Evolutionary conservation across 2,329 filamentous ascomycete genomes (phyloP).

Genomic region (Penicillium sp.): DNA sequence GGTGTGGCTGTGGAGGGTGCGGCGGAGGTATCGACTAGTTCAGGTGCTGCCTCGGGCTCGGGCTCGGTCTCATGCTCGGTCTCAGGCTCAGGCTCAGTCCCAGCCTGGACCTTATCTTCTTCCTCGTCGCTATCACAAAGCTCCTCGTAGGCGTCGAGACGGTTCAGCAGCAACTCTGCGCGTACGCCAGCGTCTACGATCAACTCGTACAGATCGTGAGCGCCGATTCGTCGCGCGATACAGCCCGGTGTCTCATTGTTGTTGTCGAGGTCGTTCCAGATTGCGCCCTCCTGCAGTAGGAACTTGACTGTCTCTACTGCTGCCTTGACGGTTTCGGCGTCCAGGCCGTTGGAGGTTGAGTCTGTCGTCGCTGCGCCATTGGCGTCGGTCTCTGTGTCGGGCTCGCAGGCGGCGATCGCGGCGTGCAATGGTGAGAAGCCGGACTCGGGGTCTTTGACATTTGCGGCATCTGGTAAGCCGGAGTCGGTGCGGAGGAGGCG

Average conservation of each 20-base stretch:
- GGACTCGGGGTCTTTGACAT: constrained; percentile 77
- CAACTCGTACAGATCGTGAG: constrained; percentile 69
- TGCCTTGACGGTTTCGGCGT: constrained; percentile 42
- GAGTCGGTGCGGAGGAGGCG: constrained; percentile 59
- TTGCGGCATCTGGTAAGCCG: constrained; percentile 54
- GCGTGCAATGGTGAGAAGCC: constrained; percentile 86
- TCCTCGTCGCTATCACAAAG: constrained; percentile 47
- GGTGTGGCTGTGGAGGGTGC: constrained; percentile 9
- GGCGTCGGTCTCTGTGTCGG: constrained; percentile 29
- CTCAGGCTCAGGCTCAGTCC: constrained; percentile 4
- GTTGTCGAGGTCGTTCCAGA: constrained; percentile 92
- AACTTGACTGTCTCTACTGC: constrained; percentile 54
- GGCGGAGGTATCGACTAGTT: constrained; percentile 25
- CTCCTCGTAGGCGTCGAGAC: constrained; percentile 76
- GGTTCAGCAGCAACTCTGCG: constrained; percentile 78
- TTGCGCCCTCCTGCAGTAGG: constrained; percentile 81
- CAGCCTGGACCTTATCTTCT: constrained; percentile 23
- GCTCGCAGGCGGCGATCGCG: constrained; percentile 71
- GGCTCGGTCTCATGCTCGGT: not conserved
- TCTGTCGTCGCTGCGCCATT: constrained; percentile 3
- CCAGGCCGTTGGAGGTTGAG: constrained; percentile 47
- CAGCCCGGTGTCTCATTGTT: constrained; percentile 90
- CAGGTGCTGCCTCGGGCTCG: constrained; percentile 16
- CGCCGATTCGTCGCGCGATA: constrained; percentile 66
- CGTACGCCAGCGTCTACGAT: constrained; percentile 87